These are phyloP conservation scores for Pseudogymnoascus sp. DNA, from an alignment of 2,329 filamentous ascomycete genomes.

Conservation along the genomic window DNA sequence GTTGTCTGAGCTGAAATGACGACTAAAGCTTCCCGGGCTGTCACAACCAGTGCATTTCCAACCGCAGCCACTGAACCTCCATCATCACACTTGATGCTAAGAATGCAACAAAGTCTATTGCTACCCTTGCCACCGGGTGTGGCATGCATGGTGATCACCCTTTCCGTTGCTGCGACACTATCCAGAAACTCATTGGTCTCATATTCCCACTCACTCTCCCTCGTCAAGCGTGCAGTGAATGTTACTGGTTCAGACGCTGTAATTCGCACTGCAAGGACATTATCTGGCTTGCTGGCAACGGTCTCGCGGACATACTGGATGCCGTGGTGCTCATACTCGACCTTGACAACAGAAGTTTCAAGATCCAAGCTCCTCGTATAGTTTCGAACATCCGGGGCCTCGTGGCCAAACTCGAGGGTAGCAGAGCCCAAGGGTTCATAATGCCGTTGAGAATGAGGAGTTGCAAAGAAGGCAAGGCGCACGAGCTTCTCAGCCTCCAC, in stretches of 20 bases:
- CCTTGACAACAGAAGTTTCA: constrained; percentile 25
- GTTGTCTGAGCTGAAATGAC: constrained; percentile 33
- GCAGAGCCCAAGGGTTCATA: constrained; percentile 36
- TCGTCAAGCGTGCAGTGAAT: constrained; percentile 27
- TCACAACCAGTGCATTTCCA: constrained; percentile 30
- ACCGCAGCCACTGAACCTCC: constrained; percentile 23
- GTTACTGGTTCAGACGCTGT: constrained; percentile 14
- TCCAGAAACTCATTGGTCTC: constrained; percentile 37
- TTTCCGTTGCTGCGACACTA: constrained; percentile 25
- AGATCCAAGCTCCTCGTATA: constrained; percentile 34
- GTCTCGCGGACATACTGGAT: constrained; percentile 27
- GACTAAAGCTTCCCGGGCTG: constrained; percentile 28
- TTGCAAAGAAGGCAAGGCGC: constrained; percentile 35
- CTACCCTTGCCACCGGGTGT: constrained; percentile 30
- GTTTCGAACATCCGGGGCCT: constrained; percentile 18
- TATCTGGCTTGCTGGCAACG: constrained; percentile 33
- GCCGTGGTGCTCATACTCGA: constrained; percentile 29
- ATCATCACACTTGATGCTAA: constrained; percentile 22
- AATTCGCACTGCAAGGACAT: constrained; percentile 30
- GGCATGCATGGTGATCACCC: constrained; percentile 31
- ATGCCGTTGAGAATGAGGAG: constrained; percentile 37
- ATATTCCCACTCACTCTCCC: constrained; percentile 33
- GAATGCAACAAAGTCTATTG: constrained; percentile 28
- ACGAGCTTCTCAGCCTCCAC: constrained; percentile 34
- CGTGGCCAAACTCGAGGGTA: constrained; percentile 34